Conservation (phyloP, 23 red algal genomes). For the Gracilaria caudata region DNA sequence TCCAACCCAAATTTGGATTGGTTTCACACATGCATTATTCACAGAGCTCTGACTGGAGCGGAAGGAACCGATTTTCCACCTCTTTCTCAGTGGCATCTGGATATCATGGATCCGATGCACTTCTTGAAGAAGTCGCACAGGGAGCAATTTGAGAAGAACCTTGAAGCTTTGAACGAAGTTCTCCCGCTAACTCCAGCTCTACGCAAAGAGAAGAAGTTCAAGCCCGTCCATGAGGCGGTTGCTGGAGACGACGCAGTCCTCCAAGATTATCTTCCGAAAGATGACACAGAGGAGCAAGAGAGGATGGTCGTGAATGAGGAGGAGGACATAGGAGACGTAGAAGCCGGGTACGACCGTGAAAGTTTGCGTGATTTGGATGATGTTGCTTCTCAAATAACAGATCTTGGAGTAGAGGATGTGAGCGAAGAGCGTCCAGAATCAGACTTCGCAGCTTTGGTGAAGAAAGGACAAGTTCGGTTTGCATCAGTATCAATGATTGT, state of each 20-base stretch:
- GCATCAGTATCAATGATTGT: constrained; percentile 44
- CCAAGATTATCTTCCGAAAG: constrained; percentile 40
- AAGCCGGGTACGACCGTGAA: not conserved
- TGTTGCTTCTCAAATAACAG: not conserved
- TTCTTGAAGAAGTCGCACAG: constrained; percentile 16
- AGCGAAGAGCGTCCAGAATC: constrained; percentile 43
- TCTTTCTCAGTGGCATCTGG: constrained; percentile 31
- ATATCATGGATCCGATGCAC: constrained; percentile 33
- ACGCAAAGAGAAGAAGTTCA: constrained; percentile 17
- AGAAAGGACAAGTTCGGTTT: constrained; percentile 31
- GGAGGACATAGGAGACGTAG: not conserved
- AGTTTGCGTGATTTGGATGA: constrained; percentile 17
- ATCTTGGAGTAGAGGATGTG: constrained; percentile 43
- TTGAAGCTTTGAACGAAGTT: constrained; percentile 22
- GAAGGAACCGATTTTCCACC: constrained; percentile 35
- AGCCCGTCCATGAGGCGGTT: constrained; percentile 35
- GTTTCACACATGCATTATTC: constrained; percentile 57
- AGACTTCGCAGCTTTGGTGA: constrained; percentile 42
- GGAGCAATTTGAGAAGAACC: not conserved
- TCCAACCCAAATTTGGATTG: constrained; percentile 65
- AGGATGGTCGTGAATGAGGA: not conserved
- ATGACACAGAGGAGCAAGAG: constrained; percentile 24
- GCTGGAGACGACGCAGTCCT: constrained; percentile 33
- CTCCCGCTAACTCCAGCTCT: constrained; percentile 21
- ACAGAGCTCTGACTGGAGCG: constrained; percentile 40